Base-by-base conservation (phyloP, 2,329 filamentous ascomycete species). In the Aspergillus clavatus region DNA sequence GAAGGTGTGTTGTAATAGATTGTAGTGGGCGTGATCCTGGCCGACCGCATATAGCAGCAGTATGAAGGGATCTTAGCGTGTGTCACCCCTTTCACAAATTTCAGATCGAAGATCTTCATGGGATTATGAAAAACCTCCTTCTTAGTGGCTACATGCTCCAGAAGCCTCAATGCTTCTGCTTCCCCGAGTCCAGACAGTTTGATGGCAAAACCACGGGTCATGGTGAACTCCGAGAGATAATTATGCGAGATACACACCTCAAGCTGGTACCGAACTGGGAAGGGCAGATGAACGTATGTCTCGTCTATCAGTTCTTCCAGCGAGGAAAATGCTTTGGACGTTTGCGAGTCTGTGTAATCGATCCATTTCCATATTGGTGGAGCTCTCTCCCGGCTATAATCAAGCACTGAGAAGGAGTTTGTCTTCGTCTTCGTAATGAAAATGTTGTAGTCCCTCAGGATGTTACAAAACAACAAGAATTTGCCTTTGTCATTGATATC, bases 241-340 rank as follows among this genome's bases (percentile, higher is more conserved):
- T 83, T 82, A 22, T 85, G 80, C 0, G 90, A 95, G n/a, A 97
- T 76, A 61, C 91, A 97, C 0, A 89, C 90, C 64, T 98, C 91
- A 0, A 98, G 78, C 62, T 95, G 89, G 60, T 97, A 98, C 12
- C 88, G 80, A 1, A 95, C 80, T 1, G 81, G 70, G 50, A 89
- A 96, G 0, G 80, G 71, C 3, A 91, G 72, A 43, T 68, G 53
- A 23, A 72, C 56, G 51, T 68, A 65, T 7, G 51, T 55, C 18
- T 62, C 51, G 18, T 65, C 48, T 53, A 55, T 53, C 28, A 71
- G 51, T 22, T 68, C 67, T 19, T 71, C 57, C 47, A 52, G 54
- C 45, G 43, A 73, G 52, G 42, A 71, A 45, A 33, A 61, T 48
- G 26, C 66, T 53, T 56, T 52, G 2, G 52, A 49, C 4, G 48